A percentile compares a stretch with the other conserved stretches of the same genome.
phyloP scores from a whole-genome alignment of 441 rosid genomes.

The Capsella rubella region DNA sequence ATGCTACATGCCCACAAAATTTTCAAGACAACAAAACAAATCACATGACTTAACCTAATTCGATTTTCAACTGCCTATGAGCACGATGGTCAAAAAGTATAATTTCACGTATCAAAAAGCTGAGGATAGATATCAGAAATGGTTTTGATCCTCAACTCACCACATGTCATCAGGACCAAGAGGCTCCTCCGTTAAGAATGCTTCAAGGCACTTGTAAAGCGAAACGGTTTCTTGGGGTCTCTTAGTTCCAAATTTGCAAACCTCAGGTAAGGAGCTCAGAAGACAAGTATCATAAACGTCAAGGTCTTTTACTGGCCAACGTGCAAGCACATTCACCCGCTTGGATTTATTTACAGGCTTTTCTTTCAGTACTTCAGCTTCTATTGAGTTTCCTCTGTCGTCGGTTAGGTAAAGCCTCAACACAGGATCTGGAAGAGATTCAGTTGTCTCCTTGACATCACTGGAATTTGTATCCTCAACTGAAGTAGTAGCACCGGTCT shows the following conservation, averaged over 20 bases:
- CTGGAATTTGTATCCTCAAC: slow-evolving; percentile 44
- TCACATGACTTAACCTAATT: slow-evolving; percentile 3
- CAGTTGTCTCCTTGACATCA: slow-evolving; percentile 48
- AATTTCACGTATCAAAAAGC: slow-evolving; percentile 11
- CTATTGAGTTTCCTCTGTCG: slow-evolving; percentile 69
- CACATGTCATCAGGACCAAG: slow-evolving; percentile 93
- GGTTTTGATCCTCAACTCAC: slow-evolving; percentile 52
- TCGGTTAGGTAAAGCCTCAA: slow-evolving; percentile 73
- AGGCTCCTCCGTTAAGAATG: slow-evolving; percentile 84
- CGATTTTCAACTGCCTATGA: not conserved
- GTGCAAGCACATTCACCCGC: slow-evolving; percentile 60
- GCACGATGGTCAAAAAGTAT: slow-evolving; percentile 3
- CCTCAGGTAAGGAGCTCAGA: slow-evolving; percentile 63
- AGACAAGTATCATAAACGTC: slow-evolving; percentile 55
- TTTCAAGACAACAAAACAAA: not conserved
- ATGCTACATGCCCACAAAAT: slow-evolving; percentile 9
- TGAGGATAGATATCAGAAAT: slow-evolving; percentile 14
- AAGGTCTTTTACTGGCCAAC: slow-evolving; percentile 67
- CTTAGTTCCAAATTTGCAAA: slow-evolving; percentile 62
- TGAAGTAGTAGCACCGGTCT: slow-evolving; percentile 36
- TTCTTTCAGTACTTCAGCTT: slow-evolving; percentile 55
- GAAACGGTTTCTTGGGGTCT: slow-evolving; percentile 71
- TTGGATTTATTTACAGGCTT: slow-evolving; percentile 55
- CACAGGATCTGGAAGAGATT: slow-evolving; percentile 58
- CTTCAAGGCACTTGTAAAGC: slow-evolving; percentile 78